These are phyloP conservation scores for Penicillium sp. DNA, from an alignment of 2,329 filamentous ascomycete species.

Conservation along the genomic window DNA sequence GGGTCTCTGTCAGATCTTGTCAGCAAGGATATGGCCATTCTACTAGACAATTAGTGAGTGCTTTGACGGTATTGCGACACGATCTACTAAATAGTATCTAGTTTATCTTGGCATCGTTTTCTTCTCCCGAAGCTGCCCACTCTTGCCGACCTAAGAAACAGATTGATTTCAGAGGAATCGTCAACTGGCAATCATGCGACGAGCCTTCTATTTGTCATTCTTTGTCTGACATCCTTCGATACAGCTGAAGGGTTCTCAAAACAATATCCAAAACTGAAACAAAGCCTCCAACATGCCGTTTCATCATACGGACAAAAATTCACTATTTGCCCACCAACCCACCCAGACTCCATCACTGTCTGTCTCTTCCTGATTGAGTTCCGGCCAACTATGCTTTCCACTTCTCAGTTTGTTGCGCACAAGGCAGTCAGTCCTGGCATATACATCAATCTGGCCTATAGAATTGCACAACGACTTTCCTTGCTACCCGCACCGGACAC, in stretches of 20 bases:
- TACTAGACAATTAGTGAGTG: too few relatives aligned
- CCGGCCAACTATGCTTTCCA: constrained; percentile 13
- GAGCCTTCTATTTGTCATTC: constrained; percentile 17
- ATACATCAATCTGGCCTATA: constrained; percentile 15
- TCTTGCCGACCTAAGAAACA: constrained; percentile 6
- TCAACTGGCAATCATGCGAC: constrained; percentile 7
- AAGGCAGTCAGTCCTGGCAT: constrained; percentile 13
- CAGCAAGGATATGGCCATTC: too few relatives aligned
- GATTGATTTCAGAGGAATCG: constrained; percentile 5
- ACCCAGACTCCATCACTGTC: constrained; percentile 8
- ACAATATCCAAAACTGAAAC: neutral
- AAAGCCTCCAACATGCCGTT: constrained; percentile 15
- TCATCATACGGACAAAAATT: constrained; percentile 18
- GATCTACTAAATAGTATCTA: neutral
- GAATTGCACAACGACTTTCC: constrained; percentile 8
- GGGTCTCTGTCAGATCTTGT: too few relatives aligned
- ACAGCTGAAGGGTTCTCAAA: neutral
- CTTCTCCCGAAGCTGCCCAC: too few relatives aligned
- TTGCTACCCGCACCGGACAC: neutral
- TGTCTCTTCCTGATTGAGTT: constrained; percentile 9
- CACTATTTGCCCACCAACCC: constrained; percentile 16
- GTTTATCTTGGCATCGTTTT: too few relatives aligned
- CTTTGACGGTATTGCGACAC: too few relatives aligned
- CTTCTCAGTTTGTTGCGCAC: constrained; percentile 9
- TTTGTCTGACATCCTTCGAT: neutral